Percentiles rank a stretch among this genome's conserved stretches.
Conservation (phyloP, 345 rosid species). For the Schrenkiella parvula region DNA sequence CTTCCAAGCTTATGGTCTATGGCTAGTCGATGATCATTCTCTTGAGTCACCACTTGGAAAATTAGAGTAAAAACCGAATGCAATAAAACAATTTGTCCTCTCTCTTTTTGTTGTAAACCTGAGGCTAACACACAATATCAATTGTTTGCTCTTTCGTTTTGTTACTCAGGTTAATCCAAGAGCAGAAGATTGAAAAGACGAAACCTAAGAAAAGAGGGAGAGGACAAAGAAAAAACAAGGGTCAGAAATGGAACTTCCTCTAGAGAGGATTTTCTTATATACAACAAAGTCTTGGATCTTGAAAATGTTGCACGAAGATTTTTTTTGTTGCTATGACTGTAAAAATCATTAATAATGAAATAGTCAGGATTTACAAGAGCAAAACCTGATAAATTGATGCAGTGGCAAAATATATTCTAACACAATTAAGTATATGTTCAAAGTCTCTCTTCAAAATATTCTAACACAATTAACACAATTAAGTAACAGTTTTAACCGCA, state of each 20-base stretch:
- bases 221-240: background rate
- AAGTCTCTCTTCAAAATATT: no score
- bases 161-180: background rate
- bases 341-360: background rate
- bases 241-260: background rate
- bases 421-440: no score
- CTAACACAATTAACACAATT: no score
- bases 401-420: no score
- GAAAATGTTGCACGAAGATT: background rate
- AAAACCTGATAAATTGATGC: no score
- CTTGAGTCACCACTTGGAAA: conserved; percentile 69
- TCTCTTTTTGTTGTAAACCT: background rate
- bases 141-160: background rate
- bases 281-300: background rate
- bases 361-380: no score
- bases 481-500: no score
- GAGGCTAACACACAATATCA: background rate
- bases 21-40: conserved; percentile 71
- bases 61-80: conserved; percentile 28
- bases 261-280: background rate
- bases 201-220: background rate
- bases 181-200: background rate
- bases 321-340: background rate
- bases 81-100: background rate
- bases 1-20: conserved; percentile 66